phyloP scores from a whole-genome alignment of 2,329 filamentous ascomycete genomes.

The Colletotrichum siamense region DNA sequence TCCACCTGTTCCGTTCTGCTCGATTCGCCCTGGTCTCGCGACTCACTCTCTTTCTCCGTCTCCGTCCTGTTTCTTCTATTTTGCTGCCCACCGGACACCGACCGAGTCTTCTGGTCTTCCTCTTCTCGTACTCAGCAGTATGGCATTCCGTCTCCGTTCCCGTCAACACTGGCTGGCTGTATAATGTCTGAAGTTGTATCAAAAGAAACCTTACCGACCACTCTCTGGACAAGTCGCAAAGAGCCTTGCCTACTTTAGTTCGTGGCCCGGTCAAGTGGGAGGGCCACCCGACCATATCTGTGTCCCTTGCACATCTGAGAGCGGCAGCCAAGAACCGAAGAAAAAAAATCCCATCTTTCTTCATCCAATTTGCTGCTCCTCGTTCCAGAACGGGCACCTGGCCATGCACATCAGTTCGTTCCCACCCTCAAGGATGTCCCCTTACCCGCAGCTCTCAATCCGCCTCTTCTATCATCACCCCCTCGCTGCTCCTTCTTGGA shows the following conservation, averaged over 20 bases:
- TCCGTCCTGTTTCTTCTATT: not conserved
- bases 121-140: not conserved
- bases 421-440: slow-evolving; percentile 9
- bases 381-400: slow-evolving; percentile 18
- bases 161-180: not conserved
- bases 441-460: slow-evolving; percentile 12
- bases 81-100: not conserved
- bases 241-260: not conserved
- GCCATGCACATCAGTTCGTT: slow-evolving; percentile 20
- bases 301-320: slow-evolving; percentile 10
- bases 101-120: not conserved
- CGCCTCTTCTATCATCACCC: slow-evolving; percentile 13
- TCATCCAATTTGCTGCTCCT: slow-evolving; percentile 20
- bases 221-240: not conserved
- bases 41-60: not conserved
- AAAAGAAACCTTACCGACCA: not conserved
- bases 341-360: slow-evolving; percentile 22
- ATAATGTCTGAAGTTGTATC: not conserved
- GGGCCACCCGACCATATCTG: slow-evolving; percentile 10
- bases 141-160: not conserved
- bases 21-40: not conserved
- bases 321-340: slow-evolving; percentile 20
- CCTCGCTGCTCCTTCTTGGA: not conserved
- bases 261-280: slow-evolving; percentile 13
- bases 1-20: not conserved